Base-by-base conservation (phyloP, 345 rosid species). In the Arabis alpina region DNA sequence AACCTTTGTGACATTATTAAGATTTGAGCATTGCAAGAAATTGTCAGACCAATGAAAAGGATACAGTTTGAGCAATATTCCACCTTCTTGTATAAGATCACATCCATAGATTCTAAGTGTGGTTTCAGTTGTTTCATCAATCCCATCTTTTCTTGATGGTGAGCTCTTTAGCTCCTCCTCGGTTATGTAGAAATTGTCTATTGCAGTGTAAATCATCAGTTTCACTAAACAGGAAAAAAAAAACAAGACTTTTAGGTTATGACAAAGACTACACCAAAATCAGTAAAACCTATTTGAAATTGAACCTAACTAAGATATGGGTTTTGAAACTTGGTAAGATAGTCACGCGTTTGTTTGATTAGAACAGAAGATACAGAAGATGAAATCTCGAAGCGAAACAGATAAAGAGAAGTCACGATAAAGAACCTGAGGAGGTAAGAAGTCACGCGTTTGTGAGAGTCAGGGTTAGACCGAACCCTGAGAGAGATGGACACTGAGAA, bases 11-110 rank as follows among this genome's bases (percentile, higher is more conserved):
- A 36, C 34, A 42, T 19, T 19, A 28, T 3, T 5, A 28, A 28
- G 4, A 6, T 43, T 16, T 16, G 53, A 54, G 64, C 19, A 16
- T 48, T 10, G 56, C 39, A 52, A 61, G 27, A 27, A 24, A 47
- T 2, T 4, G 51, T 19, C 23, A 72, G 59, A 47, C 1, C 54
- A 54, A 54, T 58, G 15, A 3, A 76, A 66, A 80, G 84, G 79
- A 80, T 91, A 94, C 97, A 94, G 55, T 78, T 47, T 85, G 61
- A 94, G 98, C 73, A 91, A 77, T 28, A 89, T 88, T 70, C 98
- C 98, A 44, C 88, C 86, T 68, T 94, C 98, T 72, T 94, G 98
- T 57, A 94, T 89, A 63, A 91, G 93, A 66, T 91, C 99, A 55
- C 98, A 91, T 55, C 99, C 98, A 57, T 91, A 91, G 73, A 87